Conservation (phyloP, 257 asterid genomes). For the Apocynum venetum region DNA sequence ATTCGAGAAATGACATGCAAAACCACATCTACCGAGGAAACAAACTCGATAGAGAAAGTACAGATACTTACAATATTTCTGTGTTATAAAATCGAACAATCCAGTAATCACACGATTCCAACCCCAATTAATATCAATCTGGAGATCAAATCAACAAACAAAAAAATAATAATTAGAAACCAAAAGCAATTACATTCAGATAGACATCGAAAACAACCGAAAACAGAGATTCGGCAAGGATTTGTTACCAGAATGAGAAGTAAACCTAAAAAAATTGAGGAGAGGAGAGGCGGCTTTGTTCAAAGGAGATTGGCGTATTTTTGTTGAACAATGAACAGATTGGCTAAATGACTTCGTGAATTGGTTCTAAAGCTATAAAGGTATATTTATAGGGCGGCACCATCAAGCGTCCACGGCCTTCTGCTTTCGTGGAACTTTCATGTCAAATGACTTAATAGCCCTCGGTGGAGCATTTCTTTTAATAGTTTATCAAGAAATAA, state of each 20-base stretch:
- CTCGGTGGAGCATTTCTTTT: background rate
- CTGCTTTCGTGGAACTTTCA: background rate
- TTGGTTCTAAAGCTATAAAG: background rate
- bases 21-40: background rate
- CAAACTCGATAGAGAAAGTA: background rate
- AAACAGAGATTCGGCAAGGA: background rate
- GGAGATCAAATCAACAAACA: background rate
- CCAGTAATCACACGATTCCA: background rate
- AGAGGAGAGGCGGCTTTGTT: background rate
- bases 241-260: background rate
- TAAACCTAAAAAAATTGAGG: background rate
- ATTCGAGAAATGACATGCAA: background rate
- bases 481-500: background rate
- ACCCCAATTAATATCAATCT: constrained; percentile 9
- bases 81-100: background rate
- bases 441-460: background rate
- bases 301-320: background rate
- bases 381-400: constrained; percentile 18
- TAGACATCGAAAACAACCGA: background rate
- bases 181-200: background rate
- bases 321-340: too few species aligned
- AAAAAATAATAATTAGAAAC: background rate
- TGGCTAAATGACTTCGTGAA: background rate
- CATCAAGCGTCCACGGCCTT: background rate
- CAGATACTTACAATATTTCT: constrained; percentile 11